Percentiles rank a stretch among this genome's conserved stretches.
Evolutionary conservation across 202 grass and related monocot genomes (phyloP).

Genomic region (Panicum hallii): DNA sequence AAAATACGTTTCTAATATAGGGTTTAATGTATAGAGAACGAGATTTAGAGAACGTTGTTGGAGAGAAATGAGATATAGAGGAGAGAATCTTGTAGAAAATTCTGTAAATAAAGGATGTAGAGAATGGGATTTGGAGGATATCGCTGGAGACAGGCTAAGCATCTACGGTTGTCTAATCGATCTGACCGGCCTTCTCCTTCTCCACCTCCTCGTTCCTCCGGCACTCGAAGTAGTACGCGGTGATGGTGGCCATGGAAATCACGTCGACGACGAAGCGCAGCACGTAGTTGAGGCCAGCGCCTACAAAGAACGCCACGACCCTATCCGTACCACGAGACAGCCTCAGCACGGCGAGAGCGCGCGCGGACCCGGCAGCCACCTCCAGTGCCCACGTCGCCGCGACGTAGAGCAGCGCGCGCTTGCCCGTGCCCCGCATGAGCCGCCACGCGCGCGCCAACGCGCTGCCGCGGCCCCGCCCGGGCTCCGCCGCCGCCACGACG

Average conservation of each 20-base stretch:
- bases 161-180: not conserved
- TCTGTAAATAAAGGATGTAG: too few relatives aligned
- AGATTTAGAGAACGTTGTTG: too few relatives aligned
- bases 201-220: not conserved
- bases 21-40: too few relatives aligned
- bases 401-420: conserved; percentile 26
- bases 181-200: conserved; percentile 28
- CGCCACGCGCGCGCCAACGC: conserved; percentile 42
- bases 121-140: too few relatives aligned
- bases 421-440: conserved; percentile 43
- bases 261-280: not conserved
- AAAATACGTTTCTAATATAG: too few relatives aligned
- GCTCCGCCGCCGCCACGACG: conserved; percentile 40
- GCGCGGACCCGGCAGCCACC: not conserved
- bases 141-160: too few relatives aligned
- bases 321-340: not conserved
- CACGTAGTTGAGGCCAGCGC: not conserved
- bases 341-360: not conserved
- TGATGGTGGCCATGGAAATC: not conserved
- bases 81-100: too few relatives aligned
- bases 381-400: not conserved
- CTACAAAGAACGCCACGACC: not conserved
- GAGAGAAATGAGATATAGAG: too few relatives aligned
- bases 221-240: conserved; percentile 6
- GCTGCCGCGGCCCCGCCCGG: not conserved